These are phyloP conservation scores for Fraxinus sp. DNA, from an alignment of 305 asterid genomes.

Conservation along the genomic window DNA sequence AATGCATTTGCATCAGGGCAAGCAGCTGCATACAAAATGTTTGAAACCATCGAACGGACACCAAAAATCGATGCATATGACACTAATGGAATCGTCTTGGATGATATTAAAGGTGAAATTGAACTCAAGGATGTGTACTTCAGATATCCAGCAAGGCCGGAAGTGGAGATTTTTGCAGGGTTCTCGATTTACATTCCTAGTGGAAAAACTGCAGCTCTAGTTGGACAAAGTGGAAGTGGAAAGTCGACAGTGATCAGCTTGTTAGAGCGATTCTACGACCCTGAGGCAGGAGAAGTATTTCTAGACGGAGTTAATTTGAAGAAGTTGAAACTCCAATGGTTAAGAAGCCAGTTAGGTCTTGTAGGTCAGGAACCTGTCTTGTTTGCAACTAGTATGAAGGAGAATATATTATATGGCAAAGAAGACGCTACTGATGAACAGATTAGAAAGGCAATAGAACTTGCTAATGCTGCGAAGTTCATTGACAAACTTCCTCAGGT, in stretches of 20 bases:
- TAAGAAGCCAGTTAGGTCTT: conserved; percentile 64
- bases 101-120: conserved; percentile 53
- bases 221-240: conserved; percentile 77
- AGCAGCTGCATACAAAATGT: conserved; percentile 67
- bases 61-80: conserved; percentile 49
- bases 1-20: conserved; percentile 55
- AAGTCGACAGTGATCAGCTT: conserved; percentile 67
- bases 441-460: conserved; percentile 63
- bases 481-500: conserved; percentile 70
- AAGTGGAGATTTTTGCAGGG: conserved; percentile 52
- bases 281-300: conserved; percentile 61
- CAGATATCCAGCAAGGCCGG: conserved; percentile 67
- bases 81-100: conserved; percentile 37
- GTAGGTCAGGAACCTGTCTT: conserved; percentile 75
- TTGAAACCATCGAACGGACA: conserved; percentile 48
- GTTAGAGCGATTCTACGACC: conserved; percentile 78
- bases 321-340: conserved; percentile 52
- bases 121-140: conserved; percentile 54
- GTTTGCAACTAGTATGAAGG: conserved; percentile 61
- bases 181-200: conserved; percentile 43
- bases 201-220: conserved; percentile 62
- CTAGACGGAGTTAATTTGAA: conserved; percentile 61
- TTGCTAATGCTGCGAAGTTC: conserved; percentile 86
- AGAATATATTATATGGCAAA: conserved; percentile 64
- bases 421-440: conserved; percentile 63